These are phyloP conservation scores for Plantago ovata DNA, from an alignment of 257 asterid genomes.

Conservation along the genomic window DNA sequence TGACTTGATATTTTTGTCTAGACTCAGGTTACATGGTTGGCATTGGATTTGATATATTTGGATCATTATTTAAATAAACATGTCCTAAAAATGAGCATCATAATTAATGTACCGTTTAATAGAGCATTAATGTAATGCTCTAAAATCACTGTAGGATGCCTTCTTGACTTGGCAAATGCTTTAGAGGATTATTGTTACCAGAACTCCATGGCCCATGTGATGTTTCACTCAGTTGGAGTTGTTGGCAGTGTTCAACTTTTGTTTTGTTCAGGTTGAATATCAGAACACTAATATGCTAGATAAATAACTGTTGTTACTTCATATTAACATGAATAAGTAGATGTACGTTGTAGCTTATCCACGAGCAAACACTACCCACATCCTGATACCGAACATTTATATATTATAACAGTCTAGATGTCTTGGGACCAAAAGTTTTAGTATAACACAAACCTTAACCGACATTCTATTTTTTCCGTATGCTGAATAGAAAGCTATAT, in stretches of 20 bases:
- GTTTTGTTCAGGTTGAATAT: neutral
- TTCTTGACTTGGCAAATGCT: slow-evolving; percentile 7
- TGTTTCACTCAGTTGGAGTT: slow-evolving; percentile 1
- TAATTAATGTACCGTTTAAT: neutral
- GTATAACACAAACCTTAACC: too few species aligned
- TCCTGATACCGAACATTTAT: too few species aligned
- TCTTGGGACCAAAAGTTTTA: too few species aligned
- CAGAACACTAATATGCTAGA: neutral
- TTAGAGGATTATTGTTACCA: neutral
- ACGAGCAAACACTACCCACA: too few species aligned
- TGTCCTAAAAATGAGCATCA: neutral
- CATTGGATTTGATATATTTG: slow-evolving; percentile 2
- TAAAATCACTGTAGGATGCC: slow-evolving; percentile 3
- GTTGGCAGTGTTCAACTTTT: slow-evolving; percentile 2
- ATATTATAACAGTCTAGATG: too few species aligned
- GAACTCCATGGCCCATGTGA: neutral
- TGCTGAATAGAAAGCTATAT: too few species aligned
- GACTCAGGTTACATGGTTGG: neutral
- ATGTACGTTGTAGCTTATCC: neutral
- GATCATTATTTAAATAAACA: neutral
- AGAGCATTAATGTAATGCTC: neutral
- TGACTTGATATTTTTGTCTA: slow-evolving; percentile 4
- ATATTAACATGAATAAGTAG: neutral
- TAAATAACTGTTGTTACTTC: neutral
- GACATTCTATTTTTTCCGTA: too few species aligned